phyloP scores from a whole-genome alignment of 192 early-diverging fungal genomes.

The Podila clonocystis region DNA sequence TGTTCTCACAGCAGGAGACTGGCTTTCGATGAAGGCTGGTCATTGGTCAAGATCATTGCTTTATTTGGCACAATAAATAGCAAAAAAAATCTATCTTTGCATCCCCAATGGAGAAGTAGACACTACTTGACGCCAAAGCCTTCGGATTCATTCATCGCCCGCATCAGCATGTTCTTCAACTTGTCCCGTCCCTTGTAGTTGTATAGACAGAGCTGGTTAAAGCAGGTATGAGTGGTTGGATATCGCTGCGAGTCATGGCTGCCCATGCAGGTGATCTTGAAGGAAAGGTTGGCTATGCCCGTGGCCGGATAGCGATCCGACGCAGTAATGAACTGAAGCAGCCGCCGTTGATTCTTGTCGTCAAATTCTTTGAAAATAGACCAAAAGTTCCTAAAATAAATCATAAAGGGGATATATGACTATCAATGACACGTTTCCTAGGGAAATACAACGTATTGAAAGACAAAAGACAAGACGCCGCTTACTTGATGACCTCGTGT shows the following conservation, averaged over 20 bases:
- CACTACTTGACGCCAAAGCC: slow-evolving; percentile 78
- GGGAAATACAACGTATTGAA: neutral
- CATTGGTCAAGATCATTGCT: too few relatives aligned
- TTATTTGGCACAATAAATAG: neutral
- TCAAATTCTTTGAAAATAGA: slow-evolving; percentile 75
- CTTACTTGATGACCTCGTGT: slow-evolving; percentile 62
- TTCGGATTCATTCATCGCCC: slow-evolving; percentile 83
- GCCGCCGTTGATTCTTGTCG: slow-evolving; percentile 69
- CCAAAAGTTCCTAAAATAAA: slow-evolving; percentile 74
- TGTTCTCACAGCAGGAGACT: too few relatives aligned
- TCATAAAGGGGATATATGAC: too few relatives aligned
- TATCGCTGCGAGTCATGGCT: slow-evolving; percentile 68
- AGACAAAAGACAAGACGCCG: neutral
- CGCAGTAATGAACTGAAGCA: slow-evolving; percentile 91
- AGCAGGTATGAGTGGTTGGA: slow-evolving; percentile 95
- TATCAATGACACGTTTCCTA: neutral
- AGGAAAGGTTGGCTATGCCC: slow-evolving; percentile 69
- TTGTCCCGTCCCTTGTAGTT: slow-evolving; percentile 76
- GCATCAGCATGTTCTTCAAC: slow-evolving; percentile 70
- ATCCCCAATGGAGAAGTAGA: neutral
- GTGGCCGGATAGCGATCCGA: slow-evolving; percentile 91
- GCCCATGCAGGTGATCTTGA: slow-evolving; percentile 80
- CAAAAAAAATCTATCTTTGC: neutral
- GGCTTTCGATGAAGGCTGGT: too few relatives aligned
- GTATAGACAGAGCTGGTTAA: slow-evolving; percentile 90